phyloP scores from a whole-genome alignment of 1,139 yeast genomes.

The Komagataea norvegica region DNA sequence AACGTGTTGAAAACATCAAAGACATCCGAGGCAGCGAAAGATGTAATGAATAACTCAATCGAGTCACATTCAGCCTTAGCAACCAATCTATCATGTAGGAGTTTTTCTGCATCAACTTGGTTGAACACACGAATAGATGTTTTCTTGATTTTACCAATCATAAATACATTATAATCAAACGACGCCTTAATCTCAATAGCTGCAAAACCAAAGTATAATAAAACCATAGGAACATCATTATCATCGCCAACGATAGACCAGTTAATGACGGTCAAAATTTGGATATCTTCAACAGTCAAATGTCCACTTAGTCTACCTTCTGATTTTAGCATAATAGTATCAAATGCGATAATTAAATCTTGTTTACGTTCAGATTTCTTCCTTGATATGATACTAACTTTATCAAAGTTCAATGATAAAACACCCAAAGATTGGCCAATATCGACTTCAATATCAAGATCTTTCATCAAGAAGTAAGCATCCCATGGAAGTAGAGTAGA shows the following conservation, averaged over 20 bases:
- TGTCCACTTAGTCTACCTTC: constrained; percentile 79
- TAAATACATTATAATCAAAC: constrained; percentile 81
- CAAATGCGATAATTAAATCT: constrained; percentile 57
- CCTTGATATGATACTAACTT: constrained; percentile 65
- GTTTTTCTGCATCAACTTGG: constrained; percentile 47
- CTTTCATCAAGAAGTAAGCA: constrained; percentile 51
- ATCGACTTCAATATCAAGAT: constrained; percentile 56
- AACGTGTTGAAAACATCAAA: constrained; percentile 73
- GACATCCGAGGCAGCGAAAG: constrained; percentile 78
- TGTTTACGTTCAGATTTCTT: constrained; percentile 73
- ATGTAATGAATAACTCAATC: constrained; percentile 64
- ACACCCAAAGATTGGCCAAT: constrained; percentile 83
- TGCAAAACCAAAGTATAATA: constrained; percentile 54
- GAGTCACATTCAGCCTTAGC: constrained; percentile 53
- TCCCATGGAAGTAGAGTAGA: constrained; percentile 76
- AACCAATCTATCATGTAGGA: constrained; percentile 55
- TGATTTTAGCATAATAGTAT: constrained; percentile 48
- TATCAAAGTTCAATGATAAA: constrained; percentile 47
- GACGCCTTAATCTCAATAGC: constrained; percentile 56
- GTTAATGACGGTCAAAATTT: constrained; percentile 60
- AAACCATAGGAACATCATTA: constrained; percentile 62
- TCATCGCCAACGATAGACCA: constrained; percentile 54
- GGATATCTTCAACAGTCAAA: constrained; percentile 45
- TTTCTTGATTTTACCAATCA: constrained; percentile 50
- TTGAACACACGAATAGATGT: constrained; percentile 61